Conservation (phyloP, 768 basidiomycete genomes). For the Termitomyces sp. region DNA sequence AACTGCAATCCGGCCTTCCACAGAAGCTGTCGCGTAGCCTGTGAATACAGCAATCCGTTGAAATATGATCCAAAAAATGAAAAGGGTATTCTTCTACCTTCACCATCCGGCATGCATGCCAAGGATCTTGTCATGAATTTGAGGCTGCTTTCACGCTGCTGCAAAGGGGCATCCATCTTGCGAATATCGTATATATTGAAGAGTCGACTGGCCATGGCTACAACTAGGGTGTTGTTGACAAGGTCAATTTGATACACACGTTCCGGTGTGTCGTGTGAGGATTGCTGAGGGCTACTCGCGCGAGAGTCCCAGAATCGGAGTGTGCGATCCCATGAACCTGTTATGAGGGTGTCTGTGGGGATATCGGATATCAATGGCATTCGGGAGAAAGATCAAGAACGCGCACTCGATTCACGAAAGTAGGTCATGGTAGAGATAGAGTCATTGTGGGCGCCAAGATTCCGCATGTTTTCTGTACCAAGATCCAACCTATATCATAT, state of each 20-base stretch:
- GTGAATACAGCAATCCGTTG: neutral
- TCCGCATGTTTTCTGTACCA: slow-evolving; percentile 62
- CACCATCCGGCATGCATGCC: slow-evolving; percentile 89
- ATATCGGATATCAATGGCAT: neutral
- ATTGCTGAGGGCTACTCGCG: slow-evolving; percentile 50
- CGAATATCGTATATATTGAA: slow-evolving; percentile 89
- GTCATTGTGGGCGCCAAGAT: slow-evolving; percentile 80
- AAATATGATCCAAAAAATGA: neutral
- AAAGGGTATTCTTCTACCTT: slow-evolving; percentile 49
- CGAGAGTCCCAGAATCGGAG: slow-evolving; percentile 87
- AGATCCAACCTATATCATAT: slow-evolving; percentile 64
- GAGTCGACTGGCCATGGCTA: slow-evolving; percentile 88
- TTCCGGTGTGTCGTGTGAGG: slow-evolving; percentile 69
- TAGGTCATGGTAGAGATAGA: slow-evolving; percentile 77
- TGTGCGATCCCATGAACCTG: slow-evolving; percentile 91
- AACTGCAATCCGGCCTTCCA: slow-evolving; percentile 95
- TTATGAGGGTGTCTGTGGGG: slow-evolving; percentile 63
- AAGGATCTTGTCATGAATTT: slow-evolving; percentile 94
- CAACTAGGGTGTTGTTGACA: slow-evolving; percentile 76
- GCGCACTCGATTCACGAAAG: slow-evolving; percentile 61
- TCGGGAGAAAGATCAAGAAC: neutral
- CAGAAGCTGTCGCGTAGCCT: slow-evolving; percentile 93
- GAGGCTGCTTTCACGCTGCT: slow-evolving; percentile 86
- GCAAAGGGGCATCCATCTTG: slow-evolving; percentile 70
- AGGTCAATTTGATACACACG: slow-evolving; percentile 85